Percentiles rank a stretch among this genome's conserved stretches.
Evolutionary conservation across 1,284 basidiomycete species (phyloP).

Genomic region (Retiboletus fuscus): DNA sequence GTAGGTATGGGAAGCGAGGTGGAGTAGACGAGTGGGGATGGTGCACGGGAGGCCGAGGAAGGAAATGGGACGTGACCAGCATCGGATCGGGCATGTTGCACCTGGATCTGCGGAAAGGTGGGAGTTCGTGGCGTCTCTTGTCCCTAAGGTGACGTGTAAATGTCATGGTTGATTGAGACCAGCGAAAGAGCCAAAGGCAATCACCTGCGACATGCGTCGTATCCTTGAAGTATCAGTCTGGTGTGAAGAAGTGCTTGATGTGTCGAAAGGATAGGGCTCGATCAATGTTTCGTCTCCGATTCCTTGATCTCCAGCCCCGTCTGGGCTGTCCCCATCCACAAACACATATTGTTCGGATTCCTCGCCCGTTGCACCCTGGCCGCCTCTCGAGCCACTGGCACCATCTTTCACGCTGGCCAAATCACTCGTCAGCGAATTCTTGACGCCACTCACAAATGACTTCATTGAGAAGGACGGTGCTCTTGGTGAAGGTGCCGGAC

Average conservation of each 20-base stretch:
- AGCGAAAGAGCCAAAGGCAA: not conserved
- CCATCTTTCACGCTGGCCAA: constrained; percentile 24
- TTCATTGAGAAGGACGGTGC: constrained; percentile 41
- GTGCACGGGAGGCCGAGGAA: constrained; percentile 23
- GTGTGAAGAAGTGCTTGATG: constrained; percentile 38
- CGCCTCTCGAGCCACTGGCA: constrained; percentile 11
- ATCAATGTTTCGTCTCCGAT: constrained; percentile 35
- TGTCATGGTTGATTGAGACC: not conserved
- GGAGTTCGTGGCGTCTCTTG: constrained; percentile 35
- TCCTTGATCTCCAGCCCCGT: constrained; percentile 23
- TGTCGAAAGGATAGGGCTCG: constrained; percentile 39
- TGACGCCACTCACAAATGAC: constrained; percentile 41
- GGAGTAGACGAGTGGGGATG: constrained; percentile 45
- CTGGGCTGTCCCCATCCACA: constrained; percentile 36
- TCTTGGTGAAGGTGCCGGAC: constrained; percentile 29
- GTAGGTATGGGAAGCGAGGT: constrained; percentile 38
- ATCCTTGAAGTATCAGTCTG: constrained; percentile 21
- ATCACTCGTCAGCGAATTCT: constrained; percentile 37
- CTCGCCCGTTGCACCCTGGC: constrained; percentile 16
- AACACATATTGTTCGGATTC: constrained; percentile 45
- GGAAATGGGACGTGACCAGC: constrained; percentile 24
- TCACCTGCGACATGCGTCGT: constrained; percentile 36
- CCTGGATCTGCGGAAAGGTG: constrained; percentile 43
- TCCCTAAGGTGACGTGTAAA: constrained; percentile 20
- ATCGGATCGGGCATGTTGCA: constrained; percentile 41